Evolutionary conservation across 2,329 filamentous ascomycete genomes (phyloP).

Genomic region (Epichloe amarillans): DNA sequence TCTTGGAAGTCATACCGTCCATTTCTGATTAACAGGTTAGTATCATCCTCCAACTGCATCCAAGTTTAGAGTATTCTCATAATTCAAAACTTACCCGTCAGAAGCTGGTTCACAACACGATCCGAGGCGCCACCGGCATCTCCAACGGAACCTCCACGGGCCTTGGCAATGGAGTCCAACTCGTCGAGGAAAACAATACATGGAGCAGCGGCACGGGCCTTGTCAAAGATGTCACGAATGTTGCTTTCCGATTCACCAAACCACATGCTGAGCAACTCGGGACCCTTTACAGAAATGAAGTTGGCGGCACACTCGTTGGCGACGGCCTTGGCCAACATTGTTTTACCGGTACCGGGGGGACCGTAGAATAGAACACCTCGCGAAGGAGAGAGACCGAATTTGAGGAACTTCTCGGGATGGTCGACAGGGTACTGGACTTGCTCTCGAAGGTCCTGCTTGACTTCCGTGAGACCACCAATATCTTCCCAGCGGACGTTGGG

Average conservation of each 20-base stretch:
- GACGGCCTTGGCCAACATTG: slow-evolving; percentile 96
- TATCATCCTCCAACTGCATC: slow-evolving; percentile 2
- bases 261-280: slow-evolving; percentile 98
- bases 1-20: slow-evolving; percentile 99
- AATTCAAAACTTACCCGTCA: slow-evolving; percentile 59
- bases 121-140: slow-evolving; percentile 97
- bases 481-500: slow-evolving; percentile 99
- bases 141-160: slow-evolving; percentile 88
- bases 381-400: slow-evolving; percentile 95
- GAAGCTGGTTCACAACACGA: slow-evolving; percentile 98
- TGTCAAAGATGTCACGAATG: slow-evolving; percentile 99
- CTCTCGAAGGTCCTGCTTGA: slow-evolving; percentile 99
- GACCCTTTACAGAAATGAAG: slow-evolving; percentile 99
- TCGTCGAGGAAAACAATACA: slow-evolving; percentile 99
- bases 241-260: slow-evolving; percentile 99
- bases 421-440: slow-evolving; percentile 98
- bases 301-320: slow-evolving; percentile 99
- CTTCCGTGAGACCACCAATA: slow-evolving; percentile 92
- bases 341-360: slow-evolving; percentile 99
- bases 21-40: slow-evolving; percentile 56
- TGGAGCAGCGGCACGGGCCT: slow-evolving; percentile 92
- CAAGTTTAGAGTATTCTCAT: not conserved
- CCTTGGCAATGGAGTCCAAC: slow-evolving; percentile 97
- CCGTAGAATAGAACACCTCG: slow-evolving; percentile 98
- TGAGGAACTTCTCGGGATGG: slow-evolving; percentile 99